Evolutionary conservation across 108 stramenopile species (phyloP).

Genomic region (Skeletonema costatum): DNA sequence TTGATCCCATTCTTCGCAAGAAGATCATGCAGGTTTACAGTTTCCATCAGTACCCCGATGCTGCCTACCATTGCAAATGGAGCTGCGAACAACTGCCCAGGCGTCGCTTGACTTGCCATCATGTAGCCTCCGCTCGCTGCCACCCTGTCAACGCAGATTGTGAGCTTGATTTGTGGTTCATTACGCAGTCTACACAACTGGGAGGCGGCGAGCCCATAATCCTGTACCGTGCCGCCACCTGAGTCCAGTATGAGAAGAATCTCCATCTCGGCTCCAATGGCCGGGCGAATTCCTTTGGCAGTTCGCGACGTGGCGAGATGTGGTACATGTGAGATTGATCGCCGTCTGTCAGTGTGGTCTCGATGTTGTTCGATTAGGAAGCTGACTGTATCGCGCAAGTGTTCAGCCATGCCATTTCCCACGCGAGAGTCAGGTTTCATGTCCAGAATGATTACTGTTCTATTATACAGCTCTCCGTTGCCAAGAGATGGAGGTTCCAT

Average conservation of each 20-base stretch:
- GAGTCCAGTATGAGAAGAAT: slow-evolving; percentile 63
- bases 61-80: slow-evolving; percentile 84
- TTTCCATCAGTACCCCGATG: slow-evolving; percentile 78
- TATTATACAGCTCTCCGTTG: slow-evolving; percentile 42
- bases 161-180: slow-evolving; percentile 52
- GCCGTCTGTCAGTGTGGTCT: slow-evolving; percentile 47
- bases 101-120: slow-evolving; percentile 75
- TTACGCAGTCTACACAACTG: slow-evolving; percentile 62
- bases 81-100: slow-evolving; percentile 64
- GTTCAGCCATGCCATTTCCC: slow-evolving; percentile 54
- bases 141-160: slow-evolving; percentile 61
- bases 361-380: slow-evolving; percentile 69
- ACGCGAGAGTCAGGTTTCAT: slow-evolving; percentile 44
- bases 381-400: slow-evolving; percentile 64
- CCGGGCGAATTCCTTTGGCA: slow-evolving; percentile 36
- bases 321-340: not conserved
- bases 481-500: slow-evolving; percentile 15
- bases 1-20: slow-evolving; percentile 67
- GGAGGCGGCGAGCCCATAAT: slow-evolving; percentile 79
- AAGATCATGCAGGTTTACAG: slow-evolving; percentile 69
- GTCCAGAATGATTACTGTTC: slow-evolving; percentile 73
- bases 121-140: slow-evolving; percentile 83
- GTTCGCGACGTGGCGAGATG: slow-evolving; percentile 20
- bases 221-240: slow-evolving; percentile 69
- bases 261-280: slow-evolving; percentile 52